These are phyloP conservation scores for Talaromyces sp. DNA, from an alignment of 2,329 filamentous ascomycete species.

Conservation along the genomic window DNA sequence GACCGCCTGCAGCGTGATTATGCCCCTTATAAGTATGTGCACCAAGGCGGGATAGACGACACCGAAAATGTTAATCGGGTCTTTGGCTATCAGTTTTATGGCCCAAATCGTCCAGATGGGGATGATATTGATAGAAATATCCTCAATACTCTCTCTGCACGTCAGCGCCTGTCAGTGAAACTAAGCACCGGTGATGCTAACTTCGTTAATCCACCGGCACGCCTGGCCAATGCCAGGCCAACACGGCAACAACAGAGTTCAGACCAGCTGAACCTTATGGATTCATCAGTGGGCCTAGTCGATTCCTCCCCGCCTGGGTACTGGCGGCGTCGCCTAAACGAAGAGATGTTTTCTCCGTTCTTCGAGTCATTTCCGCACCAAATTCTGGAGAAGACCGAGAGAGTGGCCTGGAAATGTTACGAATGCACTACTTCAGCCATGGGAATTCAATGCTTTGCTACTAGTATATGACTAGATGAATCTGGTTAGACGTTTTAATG, in stretches of 20 bases:
- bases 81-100: neutral
- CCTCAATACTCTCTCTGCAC: neutral
- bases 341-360: slow-evolving; percentile 94
- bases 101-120: neutral
- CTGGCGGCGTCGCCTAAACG: slow-evolving; percentile 92
- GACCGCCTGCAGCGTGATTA: neutral
- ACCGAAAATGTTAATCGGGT: neutral
- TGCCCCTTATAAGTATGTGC: neutral
- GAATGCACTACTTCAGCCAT: neutral
- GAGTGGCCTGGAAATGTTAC: neutral
- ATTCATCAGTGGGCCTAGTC: neutral
- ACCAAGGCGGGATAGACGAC: neutral
- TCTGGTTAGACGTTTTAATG: neutral
- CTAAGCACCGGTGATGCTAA: neutral
- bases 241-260: neutral
- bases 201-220: neutral
- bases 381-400: neutral
- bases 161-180: neutral
- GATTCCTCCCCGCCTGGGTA: slow-evolving; percentile 28
- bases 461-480: neutral
- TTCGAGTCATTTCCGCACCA: slow-evolving; percentile 44
- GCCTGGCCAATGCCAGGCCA: neutral
- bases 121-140: neutral
- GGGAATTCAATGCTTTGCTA: neutral
- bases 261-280: neutral